Evolutionary conservation across 2,329 filamentous ascomycete species (phyloP).

Genomic region (Sporothrix protearum): DNA sequence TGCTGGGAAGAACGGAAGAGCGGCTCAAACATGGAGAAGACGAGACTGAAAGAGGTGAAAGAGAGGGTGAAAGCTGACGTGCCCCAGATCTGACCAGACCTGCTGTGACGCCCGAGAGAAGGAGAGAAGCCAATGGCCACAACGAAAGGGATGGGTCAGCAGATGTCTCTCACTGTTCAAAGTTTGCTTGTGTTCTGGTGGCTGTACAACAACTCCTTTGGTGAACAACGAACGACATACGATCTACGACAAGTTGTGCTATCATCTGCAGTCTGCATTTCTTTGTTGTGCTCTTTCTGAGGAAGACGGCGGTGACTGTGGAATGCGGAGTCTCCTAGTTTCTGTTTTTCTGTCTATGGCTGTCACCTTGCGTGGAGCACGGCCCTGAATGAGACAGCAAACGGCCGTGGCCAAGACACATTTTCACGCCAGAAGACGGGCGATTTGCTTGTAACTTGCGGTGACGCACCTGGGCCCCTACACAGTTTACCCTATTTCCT

Average conservation of each 20-base stretch:
- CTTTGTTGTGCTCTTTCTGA: background rate
- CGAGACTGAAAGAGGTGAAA: background rate
- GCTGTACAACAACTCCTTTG: background rate
- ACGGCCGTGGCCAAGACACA: constrained; percentile 14
- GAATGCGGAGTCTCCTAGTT: background rate
- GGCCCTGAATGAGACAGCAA: constrained; percentile 15
- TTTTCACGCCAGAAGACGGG: background rate
- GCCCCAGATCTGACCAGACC: background rate
- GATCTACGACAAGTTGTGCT: background rate
- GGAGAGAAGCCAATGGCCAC: too few relatives aligned
- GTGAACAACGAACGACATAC: background rate
- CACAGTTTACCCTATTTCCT: background rate
- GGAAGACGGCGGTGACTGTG: background rate
- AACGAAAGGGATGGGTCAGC: background rate
- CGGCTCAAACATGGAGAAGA: background rate
- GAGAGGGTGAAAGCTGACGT: background rate
- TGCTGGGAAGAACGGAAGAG: background rate
- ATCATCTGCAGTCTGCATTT: background rate
- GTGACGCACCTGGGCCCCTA: background rate
- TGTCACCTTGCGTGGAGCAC: background rate
- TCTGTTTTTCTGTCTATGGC: background rate
- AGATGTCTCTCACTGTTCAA: background rate
- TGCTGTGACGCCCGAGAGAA: background rate
- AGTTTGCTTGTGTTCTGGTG: background rate
- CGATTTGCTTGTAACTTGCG: background rate